Base-by-base conservation (phyloP, 2,329 filamentous ascomycete genomes). In the Fusarium scirpi region DNA sequence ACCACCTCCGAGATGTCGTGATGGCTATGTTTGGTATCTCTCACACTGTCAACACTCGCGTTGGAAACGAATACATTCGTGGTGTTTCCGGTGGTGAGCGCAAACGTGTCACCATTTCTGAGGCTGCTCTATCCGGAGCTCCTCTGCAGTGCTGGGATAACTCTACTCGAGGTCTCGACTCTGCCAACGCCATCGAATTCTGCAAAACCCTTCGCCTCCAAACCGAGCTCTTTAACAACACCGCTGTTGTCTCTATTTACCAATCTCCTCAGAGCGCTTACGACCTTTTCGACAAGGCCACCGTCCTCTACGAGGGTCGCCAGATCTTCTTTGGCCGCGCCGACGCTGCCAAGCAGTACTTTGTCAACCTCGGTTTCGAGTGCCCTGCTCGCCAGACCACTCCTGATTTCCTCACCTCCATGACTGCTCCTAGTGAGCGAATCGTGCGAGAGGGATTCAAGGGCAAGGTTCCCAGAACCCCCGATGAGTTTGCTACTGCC, bases 11-110 rank as follows among this genome's bases (percentile, higher is more conserved):
- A 32, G 90, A 93, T 77, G 90, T 93, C 45, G 86, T 91, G 67
- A 92, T 93, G 91, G 90, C 91, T 72, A 89, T 91, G 80, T 93
- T 91, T 68, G 91, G 91, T 67, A 92, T 93, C 70, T 86, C 86
- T 16, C 91, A 94, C 80, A 93, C 91, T 2, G 78, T 90, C 76
- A 90, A 93, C 81, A 93, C 91, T 5, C 85, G 86, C 18, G 91
- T 94, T 24, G 91, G 91, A 51, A 92, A 93, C 79, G 91, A 93
- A 79, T 93, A 89, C 76, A 83, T 93, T 30, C 89, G 91, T 62
- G 91, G 91, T 78, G 91, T 94, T 12, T 91, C 88, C 29, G 91
- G 91, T 76, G 92, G 91, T 76, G 91, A 94, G 83, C 85, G 90
- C 55, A 90, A 90, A 82, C 87, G 90, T 76, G 89, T 90, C 27